Evolutionary conservation across 1,284 basidiomycete species (phyloP), one percentile per base, ranked within the genome.

Genomic region (Heterobasidion parviporum): DNA sequence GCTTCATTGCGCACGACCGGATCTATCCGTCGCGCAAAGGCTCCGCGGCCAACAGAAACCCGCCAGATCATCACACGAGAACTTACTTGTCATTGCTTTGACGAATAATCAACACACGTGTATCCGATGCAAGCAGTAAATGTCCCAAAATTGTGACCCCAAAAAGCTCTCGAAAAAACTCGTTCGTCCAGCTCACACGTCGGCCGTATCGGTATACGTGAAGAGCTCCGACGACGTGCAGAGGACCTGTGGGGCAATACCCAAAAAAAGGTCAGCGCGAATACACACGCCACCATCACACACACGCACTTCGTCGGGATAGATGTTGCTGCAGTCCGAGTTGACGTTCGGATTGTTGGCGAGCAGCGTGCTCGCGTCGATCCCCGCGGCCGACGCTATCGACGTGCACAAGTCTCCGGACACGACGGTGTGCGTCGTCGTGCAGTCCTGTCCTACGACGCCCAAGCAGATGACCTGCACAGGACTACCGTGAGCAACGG

Each of bases 281-380:
- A 2, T 20, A 53, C 33, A n/a, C 9, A 6, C 12, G n/a, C 38
- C 10, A 12, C 4, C 18, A 32, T 4, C 16, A 38, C n/a, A 15
- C 12, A 10, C 2, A n/a, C 50, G 56, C 58, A 75, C 75, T 70
- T 78, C 76, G 54, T 63, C 69, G 48, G 69, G 62, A 62, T 76
- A 76, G 26, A 81, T 71, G 66, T 81, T 80, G 35, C 65, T 68
- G 68, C 82, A 84, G 4, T 50, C 63, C 7, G 63, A 55, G 63
- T 77, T 64, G 50, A 85, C 60, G 60, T 81, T 79, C 8, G 79
- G 81, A 68, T 84, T 84, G 67, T 83, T 83, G 33, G 69, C 63
- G 45, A 69, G 59, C 41, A 85, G 67, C 16, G 72, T 74, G 34
- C 59, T 70, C 53, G 65, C 52, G 16, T 74, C 62, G 48, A 79